Evolutionary conservation across 202 grass and related monocot species (phyloP), one percentile per base, ranked within the genome.

Genomic region (Schoenoplectus triqueter): DNA sequence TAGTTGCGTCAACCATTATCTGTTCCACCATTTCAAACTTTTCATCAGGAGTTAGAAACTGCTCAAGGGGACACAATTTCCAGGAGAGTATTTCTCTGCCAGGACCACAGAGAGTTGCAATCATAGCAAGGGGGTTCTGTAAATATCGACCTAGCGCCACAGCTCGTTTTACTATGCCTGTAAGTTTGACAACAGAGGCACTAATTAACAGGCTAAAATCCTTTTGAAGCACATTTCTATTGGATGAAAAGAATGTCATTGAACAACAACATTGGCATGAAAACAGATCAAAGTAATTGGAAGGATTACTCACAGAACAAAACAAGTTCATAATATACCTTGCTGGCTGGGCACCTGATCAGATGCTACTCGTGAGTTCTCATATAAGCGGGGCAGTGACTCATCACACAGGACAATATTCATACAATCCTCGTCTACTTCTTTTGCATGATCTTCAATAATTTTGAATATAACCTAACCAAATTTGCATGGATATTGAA

Each of bases 81-180:
- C 93, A 99, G n/a, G 93, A 99, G 60, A 99, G 88, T 86, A 99
- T 96, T 85, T 96, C 97, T 94, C 86, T 96, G 5, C 92, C 92
- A 61, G 93, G 97, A 88, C 97, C 97, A 80, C 97, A 96, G 10
- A 96, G 87, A 73, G 97, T 99, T 80, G 97, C 90, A 85, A 91
- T 86, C 97, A 92, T 94, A 0, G 93, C 92, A 84, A 99, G 88
- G 54, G 93, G 97, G 83, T 96, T 99, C 70, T 94, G 93, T 50
- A 99, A 79, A 78, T 96, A 99, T 6, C 97, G 90, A 61, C 93
- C 97, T 84, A 99, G 92, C 11, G 97, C 93, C 66, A 99, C 93
- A 67, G 90, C 92, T 54, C 92, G 91, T 82, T 96, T 99, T 71
- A 99, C 91, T 65, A 99, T 99, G 92, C 92, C 97, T 99, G 78